phyloP scores from a whole-genome alignment of 2,329 filamentous ascomycete species.

The Onygenales sp. region DNA sequence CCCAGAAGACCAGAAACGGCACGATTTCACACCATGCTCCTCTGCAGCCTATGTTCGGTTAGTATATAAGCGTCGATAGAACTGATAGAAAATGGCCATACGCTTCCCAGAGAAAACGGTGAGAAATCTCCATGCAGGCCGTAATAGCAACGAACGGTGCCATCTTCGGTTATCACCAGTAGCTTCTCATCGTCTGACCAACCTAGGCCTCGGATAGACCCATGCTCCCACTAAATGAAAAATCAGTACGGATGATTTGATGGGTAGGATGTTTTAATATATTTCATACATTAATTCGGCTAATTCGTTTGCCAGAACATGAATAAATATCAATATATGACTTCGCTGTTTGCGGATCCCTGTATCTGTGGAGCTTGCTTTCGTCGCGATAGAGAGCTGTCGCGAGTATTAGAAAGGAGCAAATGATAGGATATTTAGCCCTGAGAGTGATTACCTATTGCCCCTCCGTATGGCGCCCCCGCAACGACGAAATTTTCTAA shows the following conservation, averaged over 20 bases:
- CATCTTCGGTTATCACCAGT: constrained; percentile 78
- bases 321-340: constrained; percentile 91
- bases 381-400: constrained; percentile 83
- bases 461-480: constrained; percentile 87
- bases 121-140: constrained; percentile 92
- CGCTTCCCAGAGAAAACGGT: constrained; percentile 82
- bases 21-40: constrained; percentile 76
- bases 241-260: constrained; percentile 5
- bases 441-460: constrained; percentile 58
- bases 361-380: constrained; percentile 69
- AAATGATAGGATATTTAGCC: not conserved
- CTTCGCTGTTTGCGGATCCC: constrained; percentile 61
- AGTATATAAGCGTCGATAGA: not conserved
- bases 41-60: constrained; percentile 55
- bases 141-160: constrained; percentile 80
- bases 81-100: constrained; percentile 18
- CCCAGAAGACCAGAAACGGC: constrained; percentile 84
- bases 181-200: constrained; percentile 96
- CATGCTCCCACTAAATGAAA: constrained; percentile 68
- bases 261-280: not conserved
- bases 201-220: constrained; percentile 74
- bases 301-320: constrained; percentile 79
- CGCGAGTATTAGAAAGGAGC: not conserved
- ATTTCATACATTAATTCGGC: constrained; percentile 55
- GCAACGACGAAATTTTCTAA: constrained; percentile 88